Evolutionary conservation across 2,329 filamentous ascomycete genomes (phyloP), one percentile per base, ranked within the genome.

Genomic region (Fusarium bactridioides): DNA sequence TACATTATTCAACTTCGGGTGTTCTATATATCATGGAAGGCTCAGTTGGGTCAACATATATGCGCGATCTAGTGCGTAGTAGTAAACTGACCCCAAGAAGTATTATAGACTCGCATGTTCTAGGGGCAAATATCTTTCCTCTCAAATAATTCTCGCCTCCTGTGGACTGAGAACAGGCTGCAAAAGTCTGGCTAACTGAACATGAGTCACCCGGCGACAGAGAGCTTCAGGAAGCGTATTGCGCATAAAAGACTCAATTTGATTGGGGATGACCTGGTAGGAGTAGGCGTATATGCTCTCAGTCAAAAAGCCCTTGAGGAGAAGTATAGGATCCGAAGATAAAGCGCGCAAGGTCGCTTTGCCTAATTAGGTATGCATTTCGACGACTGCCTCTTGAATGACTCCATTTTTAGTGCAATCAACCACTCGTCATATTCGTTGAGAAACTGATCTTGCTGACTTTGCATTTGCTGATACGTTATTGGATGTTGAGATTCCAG

Each of bases 231-330:
- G 21, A 19, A 31, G 16, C 29, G 9, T 19, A 23, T 13, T 11
- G 4, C 4, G 21, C 10, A n/a, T 5, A 10, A 11, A 12, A n/a
- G 10, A 9, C 2, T 18, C 15, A 18, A 12, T 18, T 8, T 19
- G 3, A 19, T 5, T 19, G 4, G 8, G 19, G 6, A 5, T 33
- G 3, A 25, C 4, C 1, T 50, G 5, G 4, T 3, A 23, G 11
- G 8, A 19, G 11, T 50, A 5, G 5, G 8, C 4, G 29, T 1
- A 23, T 19, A 18, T 23, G 6, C 6, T 19, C 9, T 13, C 29
- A 19, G 29, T 23, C 11, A 23, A 13, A 23, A 31, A 33, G 8
- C 4, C 1, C 16, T 50, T 33, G 0, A 10, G 4, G 16, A 19
- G 16, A 33, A 23, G 10, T 10, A 19, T 16, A 33, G 21, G 23